Evolutionary conservation across 2,329 filamentous ascomycete species (phyloP).

Genomic region (Shiraia sp.): DNA sequence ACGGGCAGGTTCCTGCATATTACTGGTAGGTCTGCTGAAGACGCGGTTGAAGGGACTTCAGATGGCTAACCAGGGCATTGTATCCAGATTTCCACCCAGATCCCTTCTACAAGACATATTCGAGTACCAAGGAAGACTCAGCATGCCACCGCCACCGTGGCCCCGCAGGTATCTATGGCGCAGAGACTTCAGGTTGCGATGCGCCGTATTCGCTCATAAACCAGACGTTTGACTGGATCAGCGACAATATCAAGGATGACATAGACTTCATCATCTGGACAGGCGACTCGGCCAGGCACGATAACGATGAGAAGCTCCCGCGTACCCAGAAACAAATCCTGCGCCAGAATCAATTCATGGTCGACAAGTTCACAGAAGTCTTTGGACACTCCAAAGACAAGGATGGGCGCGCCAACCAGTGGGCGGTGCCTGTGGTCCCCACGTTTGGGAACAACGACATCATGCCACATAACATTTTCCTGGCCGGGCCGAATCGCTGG

Average conservation of each 20-base stretch:
- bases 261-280: conserved; percentile 95
- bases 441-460: conserved; percentile 98
- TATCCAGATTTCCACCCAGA: conserved; percentile 88
- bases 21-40: conserved; percentile 64
- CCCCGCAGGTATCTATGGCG: conserved; percentile 77
- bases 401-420: conserved; percentile 53
- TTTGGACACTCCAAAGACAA: conserved; percentile 61
- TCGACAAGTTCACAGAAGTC: conserved; percentile 73
- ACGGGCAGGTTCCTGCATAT: conserved; percentile 82
- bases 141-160: conserved; percentile 83
- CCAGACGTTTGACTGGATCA: conserved; percentile 88
- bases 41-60: neutral
- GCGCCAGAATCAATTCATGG: conserved; percentile 73
- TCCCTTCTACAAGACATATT: conserved; percentile 78
- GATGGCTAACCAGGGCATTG: neutral
- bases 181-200: conserved; percentile 88
- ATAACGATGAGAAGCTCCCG: conserved; percentile 80
- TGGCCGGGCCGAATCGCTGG: conserved; percentile 83
- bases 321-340: conserved; percentile 77
- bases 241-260: conserved; percentile 72
- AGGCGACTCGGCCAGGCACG: conserved; percentile 85
- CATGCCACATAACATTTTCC: conserved; percentile 92
- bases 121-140: conserved; percentile 67
- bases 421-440: conserved; percentile 80
- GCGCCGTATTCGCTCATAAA: conserved; percentile 79